Percentiles rank a stretch among this genome's conserved stretches.
phyloP scores from a whole-genome alignment of 257 asterid genomes.

The Solanum pinnatisectum region DNA sequence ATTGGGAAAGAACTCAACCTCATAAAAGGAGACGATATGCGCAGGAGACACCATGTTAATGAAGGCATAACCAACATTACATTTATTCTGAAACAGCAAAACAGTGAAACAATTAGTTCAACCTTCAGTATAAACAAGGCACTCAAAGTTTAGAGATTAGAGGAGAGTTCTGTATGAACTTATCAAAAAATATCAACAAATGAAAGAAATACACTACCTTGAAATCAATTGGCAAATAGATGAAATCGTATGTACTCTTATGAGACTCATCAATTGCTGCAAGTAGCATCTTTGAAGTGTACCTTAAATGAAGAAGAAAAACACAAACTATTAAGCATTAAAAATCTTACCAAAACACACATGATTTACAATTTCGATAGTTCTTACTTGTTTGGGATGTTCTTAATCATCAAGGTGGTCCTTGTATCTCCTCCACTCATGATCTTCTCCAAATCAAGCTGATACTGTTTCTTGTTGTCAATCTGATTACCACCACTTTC shows the following conservation, averaged over 20 bases:
- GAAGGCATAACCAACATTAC: conserved; percentile 98
- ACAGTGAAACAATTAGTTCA: background rate
- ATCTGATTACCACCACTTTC: conserved; percentile 63
- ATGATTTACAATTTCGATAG: background rate
- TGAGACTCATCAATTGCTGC: conserved; percentile 91
- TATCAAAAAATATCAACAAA: background rate
- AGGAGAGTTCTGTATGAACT: background rate
- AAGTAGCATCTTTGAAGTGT: conserved; percentile 94
- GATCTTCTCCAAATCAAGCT: conserved; percentile 89
- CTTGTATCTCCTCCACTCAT: conserved; percentile 68
- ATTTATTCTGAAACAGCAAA: conserved; percentile 59
- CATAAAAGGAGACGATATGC: conserved; percentile 64
- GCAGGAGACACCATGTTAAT: conserved; percentile 89
- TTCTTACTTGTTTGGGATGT: conserved; percentile 95
- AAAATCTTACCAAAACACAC: background rate
- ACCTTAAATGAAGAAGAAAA: conserved; percentile 30
- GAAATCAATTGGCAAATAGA: conserved; percentile 90
- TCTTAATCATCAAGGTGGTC: conserved; percentile 93
- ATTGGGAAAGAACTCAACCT: conserved; percentile 41
- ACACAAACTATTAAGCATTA: background rate
- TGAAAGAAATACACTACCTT: conserved; percentile 45
- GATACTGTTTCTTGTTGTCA: conserved; percentile 81
- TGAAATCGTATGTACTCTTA: conserved; percentile 86
- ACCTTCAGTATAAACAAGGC: background rate
- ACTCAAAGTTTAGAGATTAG: background rate